Evolutionary conservation across 164 flowering plant genomes (phyloP), one percentile per base, ranked within the genome.

Genomic region (Chimonanthus praecox): DNA sequence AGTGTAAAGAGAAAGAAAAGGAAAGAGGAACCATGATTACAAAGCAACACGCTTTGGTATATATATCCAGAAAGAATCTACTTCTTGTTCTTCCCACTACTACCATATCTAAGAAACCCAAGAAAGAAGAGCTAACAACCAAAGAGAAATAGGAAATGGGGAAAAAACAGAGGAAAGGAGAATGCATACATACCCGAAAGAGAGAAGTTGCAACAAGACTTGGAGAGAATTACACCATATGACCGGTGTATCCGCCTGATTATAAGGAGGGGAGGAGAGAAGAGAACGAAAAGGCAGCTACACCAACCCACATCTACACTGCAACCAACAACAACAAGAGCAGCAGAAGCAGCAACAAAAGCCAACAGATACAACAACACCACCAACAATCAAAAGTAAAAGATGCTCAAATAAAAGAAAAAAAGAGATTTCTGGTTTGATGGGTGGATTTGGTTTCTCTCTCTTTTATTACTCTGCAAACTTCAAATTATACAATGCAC

Each of bases 231-330:
- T 65, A 64, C 66, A 9, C 58, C 43, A 33, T 48, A 47, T 4
- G 45, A 21, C 43, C 60, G 65, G 3, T 70, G 64, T 64, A 69
- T 70, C 61, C 58, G 73, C 73, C 73, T 64, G 69, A 58, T n/a
- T n/a, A n/a, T n/a, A n/a, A 61, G 79, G 72, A 43, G 71, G 67
- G 16, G 48, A 1, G 13, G n/a, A n/a, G 48, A 58, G 47, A 44
- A 50, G 48, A 51, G 68, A 45, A 50, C 10, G 61, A 9, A 18
- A 50, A 60, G 67, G 51, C 54, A 62, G 67, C 73, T 61, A 47
- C 58, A 71, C 73, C 73, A 43, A 71, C 65, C 71, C 71, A 68
- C 58, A 72, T 46, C 75, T 50, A 48, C 70, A 73, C 75, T 72
- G 47, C 69, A 64, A 65, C 73, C 73, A 58, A 65, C 69, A 64